These are phyloP conservation scores for Suillus sp. DNA, from an alignment of 768 basidiomycete species.

Conservation along the genomic window DNA sequence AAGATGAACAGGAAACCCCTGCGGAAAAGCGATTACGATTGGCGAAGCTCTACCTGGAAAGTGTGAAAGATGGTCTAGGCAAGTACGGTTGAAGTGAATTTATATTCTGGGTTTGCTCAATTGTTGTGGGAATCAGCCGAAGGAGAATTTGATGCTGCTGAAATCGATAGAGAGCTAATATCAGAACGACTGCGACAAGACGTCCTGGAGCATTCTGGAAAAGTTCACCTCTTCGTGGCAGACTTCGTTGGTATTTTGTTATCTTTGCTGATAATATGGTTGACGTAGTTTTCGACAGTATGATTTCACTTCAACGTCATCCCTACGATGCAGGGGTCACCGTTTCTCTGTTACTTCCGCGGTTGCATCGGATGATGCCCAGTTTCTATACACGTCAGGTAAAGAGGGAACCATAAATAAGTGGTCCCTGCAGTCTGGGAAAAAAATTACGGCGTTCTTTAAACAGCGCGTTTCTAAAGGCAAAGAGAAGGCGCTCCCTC, in stretches of 20 bases:
- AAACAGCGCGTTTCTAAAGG: slow-evolving; percentile 62
- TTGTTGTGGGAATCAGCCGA: slow-evolving; percentile 52
- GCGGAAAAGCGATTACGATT: slow-evolving; percentile 90
- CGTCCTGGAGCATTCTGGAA: slow-evolving; percentile 87
- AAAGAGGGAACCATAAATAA: slow-evolving; percentile 92
- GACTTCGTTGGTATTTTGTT: slow-evolving; percentile 53
- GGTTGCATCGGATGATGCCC: slow-evolving; percentile 69
- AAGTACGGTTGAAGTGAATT: slow-evolving; percentile 24
- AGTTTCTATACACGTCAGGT: slow-evolving; percentile 81
- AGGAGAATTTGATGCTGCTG: slow-evolving; percentile 92
- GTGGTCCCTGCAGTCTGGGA: slow-evolving; percentile 74
- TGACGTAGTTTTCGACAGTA: slow-evolving; percentile 43
- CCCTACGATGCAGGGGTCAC: slow-evolving; percentile 71
- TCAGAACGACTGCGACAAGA: slow-evolving; percentile 89
- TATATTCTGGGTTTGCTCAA: slow-evolving; percentile 5
- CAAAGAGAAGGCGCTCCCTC: slow-evolving; percentile 54
- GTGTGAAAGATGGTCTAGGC: slow-evolving; percentile 76
- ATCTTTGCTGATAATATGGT: neutral
- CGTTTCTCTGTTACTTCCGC: slow-evolving; percentile 82
- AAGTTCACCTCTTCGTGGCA: slow-evolving; percentile 80
- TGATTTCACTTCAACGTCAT: slow-evolving; percentile 45
- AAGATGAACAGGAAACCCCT: slow-evolving; percentile 87
- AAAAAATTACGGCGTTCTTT: slow-evolving; percentile 57
- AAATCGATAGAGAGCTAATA: slow-evolving; percentile 92
- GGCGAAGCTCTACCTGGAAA: slow-evolving; percentile 88